Evolutionary conservation across 2,329 filamentous ascomycete genomes (phyloP), one percentile per base, ranked within the genome.

Genomic region (Tolypocladium endophyticum): DNA sequence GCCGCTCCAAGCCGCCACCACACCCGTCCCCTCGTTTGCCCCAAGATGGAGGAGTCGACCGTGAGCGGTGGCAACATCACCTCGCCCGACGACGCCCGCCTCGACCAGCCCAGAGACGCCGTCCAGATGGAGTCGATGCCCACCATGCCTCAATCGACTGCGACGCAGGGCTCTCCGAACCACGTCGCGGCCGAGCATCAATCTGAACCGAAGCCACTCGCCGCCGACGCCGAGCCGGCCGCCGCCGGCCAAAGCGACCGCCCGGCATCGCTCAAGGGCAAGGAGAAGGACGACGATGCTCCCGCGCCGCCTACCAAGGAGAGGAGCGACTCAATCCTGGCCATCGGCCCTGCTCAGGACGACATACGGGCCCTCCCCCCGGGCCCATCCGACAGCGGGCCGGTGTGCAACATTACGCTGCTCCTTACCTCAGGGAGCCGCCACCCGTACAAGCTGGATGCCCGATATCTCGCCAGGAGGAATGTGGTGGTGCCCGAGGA

Each of bases 381-480:
- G 16, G 67, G 66, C 18, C 62, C 62, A 35, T 62, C 69, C 4
- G 72, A 74, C 52, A 67, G 70, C 16, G 69, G 69, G 0, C 75
- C 77, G 9, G 77, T 81, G 8, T 85, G 90, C 70, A 82, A 83
- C 63, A 95, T 97, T 65, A 95, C 90, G 58, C 79, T 97, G 43
- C 82, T 97, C 43, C 81, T 96, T 60, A 90, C 87, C 0, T 91
- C 79, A 1, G 92, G 92, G 52, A 88, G 89, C 43, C 82, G 92
- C 63, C 92, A 97, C 74, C 91, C 92, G 0, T 96, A 95, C 75
- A 91, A 87, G 71, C 88, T 97, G 65, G 90, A 96, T 73, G 88
- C 90, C 68, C 90, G 86, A 70, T 97, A 97, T 69, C 78, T 97
- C 59, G 80, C 81, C 58, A 92, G 92, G 74, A 85, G 91, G 61